Conservation (phyloP, 116 monocot species). For the Papilionanthe hybrid region DNA sequence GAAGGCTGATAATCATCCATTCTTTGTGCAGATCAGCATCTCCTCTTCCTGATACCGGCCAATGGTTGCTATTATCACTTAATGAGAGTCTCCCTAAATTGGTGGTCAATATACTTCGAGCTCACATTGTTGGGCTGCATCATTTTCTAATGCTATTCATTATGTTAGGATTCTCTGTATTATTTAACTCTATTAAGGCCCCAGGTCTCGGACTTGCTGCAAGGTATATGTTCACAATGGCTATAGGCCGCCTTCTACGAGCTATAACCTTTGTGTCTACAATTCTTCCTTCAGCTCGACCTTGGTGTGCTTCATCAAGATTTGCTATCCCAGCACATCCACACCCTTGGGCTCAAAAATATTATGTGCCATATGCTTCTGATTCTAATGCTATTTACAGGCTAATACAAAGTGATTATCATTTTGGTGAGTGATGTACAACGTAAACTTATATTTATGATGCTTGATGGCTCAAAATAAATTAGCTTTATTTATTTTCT, state of each 20-base stretch:
- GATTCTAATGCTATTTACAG: conserved; percentile 53
- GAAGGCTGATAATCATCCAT: not conserved
- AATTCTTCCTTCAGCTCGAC: conserved; percentile 81
- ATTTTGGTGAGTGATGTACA: conserved; percentile 42
- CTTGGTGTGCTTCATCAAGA: conserved; percentile 76
- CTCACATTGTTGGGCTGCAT: conserved; percentile 76
- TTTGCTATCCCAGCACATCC: conserved; percentile 66
- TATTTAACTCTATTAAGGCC: conserved; percentile 76
- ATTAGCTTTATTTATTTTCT: not conserved
- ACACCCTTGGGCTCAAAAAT: conserved; percentile 96
- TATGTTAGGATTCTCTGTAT: conserved; percentile 90
- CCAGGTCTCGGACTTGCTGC: conserved; percentile 66
- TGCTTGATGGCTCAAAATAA: not conserved
- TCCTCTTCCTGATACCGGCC: conserved; percentile 95
- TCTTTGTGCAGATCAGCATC: conserved; percentile 43
- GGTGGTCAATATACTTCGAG: conserved; percentile 62
- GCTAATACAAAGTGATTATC: conserved; percentile 57
- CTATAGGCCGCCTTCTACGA: conserved; percentile 82
- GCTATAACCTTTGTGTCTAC: conserved; percentile 82
- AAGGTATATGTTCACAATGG: conserved; percentile 80
- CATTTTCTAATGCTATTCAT: conserved; percentile 94
- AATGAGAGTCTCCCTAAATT: conserved; percentile 81
- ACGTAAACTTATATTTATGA: not conserved
- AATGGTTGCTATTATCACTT: conserved; percentile 82
- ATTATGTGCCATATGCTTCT: conserved; percentile 76